Evolutionary conservation across 345 rosid genomes (phyloP).

Genomic region (Salix koriyanagi): DNA sequence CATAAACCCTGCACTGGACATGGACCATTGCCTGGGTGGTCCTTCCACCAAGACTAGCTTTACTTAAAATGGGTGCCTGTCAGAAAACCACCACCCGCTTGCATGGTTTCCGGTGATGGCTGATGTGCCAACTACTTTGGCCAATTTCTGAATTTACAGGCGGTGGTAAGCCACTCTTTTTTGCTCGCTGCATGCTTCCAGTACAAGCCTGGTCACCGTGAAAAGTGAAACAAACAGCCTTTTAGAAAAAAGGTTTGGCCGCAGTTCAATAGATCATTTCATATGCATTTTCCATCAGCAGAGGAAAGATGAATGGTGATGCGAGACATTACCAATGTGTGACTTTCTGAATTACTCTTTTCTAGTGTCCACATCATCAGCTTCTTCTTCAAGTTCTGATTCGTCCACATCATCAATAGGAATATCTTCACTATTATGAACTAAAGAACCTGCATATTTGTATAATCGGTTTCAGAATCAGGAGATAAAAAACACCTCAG

Average conservation of each 20-base stretch:
- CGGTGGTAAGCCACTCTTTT: neutral
- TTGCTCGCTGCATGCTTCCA: neutral
- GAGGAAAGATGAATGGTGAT: neutral
- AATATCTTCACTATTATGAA: slow-evolving; percentile 55
- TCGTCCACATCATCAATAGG: slow-evolving; percentile 76
- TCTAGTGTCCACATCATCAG: slow-evolving; percentile 19
- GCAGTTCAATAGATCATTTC: neutral
- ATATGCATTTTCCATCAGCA: neutral
- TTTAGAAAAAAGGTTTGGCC: neutral
- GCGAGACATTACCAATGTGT: neutral
- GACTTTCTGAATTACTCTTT: slow-evolving; percentile 19
- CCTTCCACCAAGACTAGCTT: neutral
- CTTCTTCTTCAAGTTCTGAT: slow-evolving; percentile 37
- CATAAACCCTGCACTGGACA: no score
- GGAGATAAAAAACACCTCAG: neutral
- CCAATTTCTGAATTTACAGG: neutral
- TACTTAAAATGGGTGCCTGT: neutral
- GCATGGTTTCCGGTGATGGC: neutral
- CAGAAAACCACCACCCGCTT: neutral
- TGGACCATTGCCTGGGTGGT: neutral
- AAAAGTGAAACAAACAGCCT: neutral
- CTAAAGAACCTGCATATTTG: slow-evolving; percentile 29
- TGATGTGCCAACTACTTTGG: neutral
- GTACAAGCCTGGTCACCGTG: neutral
- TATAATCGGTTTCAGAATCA: slow-evolving; percentile 4